These are phyloP conservation scores for Trapa bicornis DNA, from an alignment of 345 rosid species.

Conservation along the genomic window DNA sequence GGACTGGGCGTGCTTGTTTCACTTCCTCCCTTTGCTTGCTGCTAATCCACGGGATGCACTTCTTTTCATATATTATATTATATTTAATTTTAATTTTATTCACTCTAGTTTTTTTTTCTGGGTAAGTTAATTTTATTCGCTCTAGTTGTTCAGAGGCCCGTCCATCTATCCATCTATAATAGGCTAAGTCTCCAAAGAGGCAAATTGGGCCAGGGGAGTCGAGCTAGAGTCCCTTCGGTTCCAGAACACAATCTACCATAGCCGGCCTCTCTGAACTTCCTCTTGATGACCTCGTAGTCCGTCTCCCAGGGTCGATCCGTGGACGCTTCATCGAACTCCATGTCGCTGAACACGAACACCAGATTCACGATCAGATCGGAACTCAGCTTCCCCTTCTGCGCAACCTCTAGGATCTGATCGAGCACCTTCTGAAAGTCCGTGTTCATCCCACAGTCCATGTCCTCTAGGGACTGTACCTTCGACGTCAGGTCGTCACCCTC, in stretches of 20 bases:
- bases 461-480: constrained; percentile 28
- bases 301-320: constrained; percentile 28
- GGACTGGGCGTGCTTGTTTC: not conserved
- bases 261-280: constrained; percentile 33
- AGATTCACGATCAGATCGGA: constrained; percentile 21
- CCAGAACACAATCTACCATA: constrained; percentile 57
- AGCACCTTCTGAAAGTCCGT: constrained; percentile 41
- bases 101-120: too few relatives aligned
- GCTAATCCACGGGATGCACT: constrained; percentile 6
- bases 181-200: too few relatives aligned
- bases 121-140: not conserved
- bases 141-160: too few relatives aligned
- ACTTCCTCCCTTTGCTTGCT: not conserved
- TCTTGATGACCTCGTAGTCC: constrained; percentile 27
- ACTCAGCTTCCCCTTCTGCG: constrained; percentile 25
- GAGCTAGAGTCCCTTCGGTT: constrained; percentile 40
- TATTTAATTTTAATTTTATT: not conserved
- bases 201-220: constrained; percentile 15
- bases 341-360: constrained; percentile 56
- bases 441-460: constrained; percentile 17
- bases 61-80: not conserved
- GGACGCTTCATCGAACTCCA: constrained; percentile 49
- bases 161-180: not conserved
- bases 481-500: constrained; percentile 19
- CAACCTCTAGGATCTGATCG: constrained; percentile 37